Base-by-base conservation (phyloP, 1,284 basidiomycete species). In the Vanrija humicola region DNA sequence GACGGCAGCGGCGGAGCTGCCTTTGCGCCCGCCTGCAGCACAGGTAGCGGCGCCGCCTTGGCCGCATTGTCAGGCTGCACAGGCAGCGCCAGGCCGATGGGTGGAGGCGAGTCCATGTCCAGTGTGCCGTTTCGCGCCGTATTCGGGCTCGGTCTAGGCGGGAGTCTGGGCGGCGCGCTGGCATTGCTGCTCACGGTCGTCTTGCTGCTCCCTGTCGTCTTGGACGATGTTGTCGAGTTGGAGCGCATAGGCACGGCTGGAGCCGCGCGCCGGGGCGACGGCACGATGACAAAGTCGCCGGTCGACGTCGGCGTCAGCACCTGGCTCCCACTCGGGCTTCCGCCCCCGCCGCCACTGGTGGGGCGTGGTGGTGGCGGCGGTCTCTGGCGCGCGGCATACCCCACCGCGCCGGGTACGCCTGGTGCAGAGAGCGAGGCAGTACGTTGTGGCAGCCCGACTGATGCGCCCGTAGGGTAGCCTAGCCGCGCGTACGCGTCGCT, bases 211-310 rank as follows among this genome's bases (percentile, higher is more conserved):
- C 39, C 2, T 1, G 18, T 18, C 23, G 50, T 5, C 6, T 21
- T 10, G 15, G 43, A 1, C 26, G 43, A 25, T 6, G 47, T 15
- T 16, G 21, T 25, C 25, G 34, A 15, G 28, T 21, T 34, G 34
- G 47, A 46, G 1, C 14, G 7, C 26, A 40, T 55, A 16, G 44
- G 56, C 10, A 57, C 38, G 4, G 55, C 51, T 0, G 59, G 55
- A 1, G 50, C 29, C 3, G 50, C 12, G 5, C 46, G 40, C 6
- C 48, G 47, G 2, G 59, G 56, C 1, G 68, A 62, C 12, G 65
- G 61, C 5, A 73, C 64, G 12, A 73, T 46, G 15, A 73, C 66
- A 47, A 66, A 73, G 48, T 73, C 72, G 12, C 72, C 72, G 2
- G 72, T 73, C 8, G 65, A 64, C 0, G 65, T 58, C 0, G 72